Evolutionary conservation across 2,329 filamentous ascomycete species (phyloP).

Genomic region (Penicillium sp.): DNA sequence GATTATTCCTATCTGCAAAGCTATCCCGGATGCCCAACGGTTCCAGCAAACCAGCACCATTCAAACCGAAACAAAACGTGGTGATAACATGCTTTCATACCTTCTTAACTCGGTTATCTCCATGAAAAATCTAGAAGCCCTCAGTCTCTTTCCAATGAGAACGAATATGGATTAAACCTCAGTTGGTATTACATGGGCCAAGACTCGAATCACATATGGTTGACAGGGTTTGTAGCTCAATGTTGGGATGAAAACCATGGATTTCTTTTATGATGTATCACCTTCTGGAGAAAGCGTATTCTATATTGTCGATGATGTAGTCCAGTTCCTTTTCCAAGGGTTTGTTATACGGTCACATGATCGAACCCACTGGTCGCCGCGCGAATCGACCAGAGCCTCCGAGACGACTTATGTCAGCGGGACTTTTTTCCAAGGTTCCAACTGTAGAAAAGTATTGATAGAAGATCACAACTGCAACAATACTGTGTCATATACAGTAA

Average conservation of each 20-base stretch:
- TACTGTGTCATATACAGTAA: not conserved
- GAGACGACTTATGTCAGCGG: slow-evolving; percentile 10
- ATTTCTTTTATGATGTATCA: not conserved
- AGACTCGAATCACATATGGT: too few relatives aligned
- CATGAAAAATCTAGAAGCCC: not conserved
- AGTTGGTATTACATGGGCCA: not conserved
- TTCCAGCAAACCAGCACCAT: not conserved
- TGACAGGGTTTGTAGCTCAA: not conserved
- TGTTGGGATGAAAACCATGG: not conserved
- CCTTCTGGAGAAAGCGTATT: not conserved
- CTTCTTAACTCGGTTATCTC: not conserved
- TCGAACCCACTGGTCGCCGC: slow-evolving; percentile 20
- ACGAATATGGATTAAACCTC: not conserved
- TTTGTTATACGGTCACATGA: slow-evolving; percentile 9
- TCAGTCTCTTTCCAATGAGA: not conserved
- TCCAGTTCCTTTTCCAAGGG: not conserved
- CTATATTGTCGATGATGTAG: not conserved
- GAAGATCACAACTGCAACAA: not conserved
- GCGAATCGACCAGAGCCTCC: slow-evolving; percentile 21
- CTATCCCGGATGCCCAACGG: not conserved
- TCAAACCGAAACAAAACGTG: not conserved
- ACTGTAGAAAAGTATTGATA: not conserved
- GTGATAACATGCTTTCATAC: too few relatives aligned
- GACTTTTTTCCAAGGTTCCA: slow-evolving; percentile 10
- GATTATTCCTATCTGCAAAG: too few relatives aligned